Conservation (phyloP, 768 basidiomycete species). For the Porpolomopsis calyptriformis region DNA sequence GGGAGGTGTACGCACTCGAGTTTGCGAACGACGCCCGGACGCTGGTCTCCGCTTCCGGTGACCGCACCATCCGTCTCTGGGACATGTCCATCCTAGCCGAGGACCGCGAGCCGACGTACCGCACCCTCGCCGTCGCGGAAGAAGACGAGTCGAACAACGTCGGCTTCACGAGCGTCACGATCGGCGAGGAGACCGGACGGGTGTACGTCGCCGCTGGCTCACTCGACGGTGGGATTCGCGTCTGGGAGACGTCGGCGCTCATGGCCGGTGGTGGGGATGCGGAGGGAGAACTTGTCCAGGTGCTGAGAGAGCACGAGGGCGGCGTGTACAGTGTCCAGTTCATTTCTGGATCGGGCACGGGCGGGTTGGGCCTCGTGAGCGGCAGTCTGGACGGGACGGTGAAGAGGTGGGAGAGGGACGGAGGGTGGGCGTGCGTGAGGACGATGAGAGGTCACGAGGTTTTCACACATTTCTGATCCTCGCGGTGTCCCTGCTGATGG, state of each 20-base stretch:
- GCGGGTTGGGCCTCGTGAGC: conserved; percentile 55
- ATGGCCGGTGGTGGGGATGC: conserved; percentile 3
- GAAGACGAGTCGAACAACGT: neutral
- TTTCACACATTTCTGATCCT: no score
- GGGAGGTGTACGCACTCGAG: conserved; percentile 88
- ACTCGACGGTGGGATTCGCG: conserved; percentile 49
- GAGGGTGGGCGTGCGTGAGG: conserved; percentile 80
- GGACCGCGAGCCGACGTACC: neutral
- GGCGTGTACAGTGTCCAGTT: conserved; percentile 85
- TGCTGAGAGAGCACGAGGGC: conserved; percentile 69
- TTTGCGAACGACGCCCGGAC: conserved; percentile 66
- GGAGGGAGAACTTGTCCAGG: conserved; percentile 54
- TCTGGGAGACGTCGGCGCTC: conserved; percentile 72
- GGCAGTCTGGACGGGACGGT: conserved; percentile 78
- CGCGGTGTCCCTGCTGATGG: no score
- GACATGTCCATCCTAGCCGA: conserved; percentile 14
- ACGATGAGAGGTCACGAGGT: conserved; percentile 34
- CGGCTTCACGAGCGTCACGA: conserved; percentile 45
- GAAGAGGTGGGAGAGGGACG: conserved; percentile 18
- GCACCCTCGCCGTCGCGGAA: neutral
- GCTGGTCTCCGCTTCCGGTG: conserved; percentile 69
- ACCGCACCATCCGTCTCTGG: conserved; percentile 22
- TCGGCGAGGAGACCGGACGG: conserved; percentile 51
- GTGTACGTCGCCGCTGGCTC: conserved; percentile 37
- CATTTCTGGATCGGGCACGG: conserved; percentile 77